A percentile compares a stretch with the other conserved stretches of the same genome.
phyloP scores from a whole-genome alignment of 495 filamentous ascomycete species.

The Viridothelium virens region DNA sequence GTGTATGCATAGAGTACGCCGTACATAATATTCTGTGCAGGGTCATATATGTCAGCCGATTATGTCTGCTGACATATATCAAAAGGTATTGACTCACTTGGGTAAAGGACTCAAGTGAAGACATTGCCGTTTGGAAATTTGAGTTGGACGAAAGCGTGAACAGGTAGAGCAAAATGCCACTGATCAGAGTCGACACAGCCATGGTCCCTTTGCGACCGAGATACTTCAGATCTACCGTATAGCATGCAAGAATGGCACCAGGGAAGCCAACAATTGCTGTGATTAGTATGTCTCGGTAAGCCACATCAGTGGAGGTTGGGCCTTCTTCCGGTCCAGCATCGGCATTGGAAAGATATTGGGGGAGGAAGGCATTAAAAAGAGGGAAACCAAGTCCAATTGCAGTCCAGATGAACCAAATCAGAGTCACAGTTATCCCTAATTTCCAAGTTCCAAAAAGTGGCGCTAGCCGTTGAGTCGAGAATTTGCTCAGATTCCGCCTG shows the following conservation, averaged over 20 bases:
- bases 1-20: constrained; percentile 52
- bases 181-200: constrained; percentile 46
- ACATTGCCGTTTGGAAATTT: constrained; percentile 46
- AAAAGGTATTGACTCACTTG: constrained; percentile 25
- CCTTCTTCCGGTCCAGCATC: constrained; percentile 11
- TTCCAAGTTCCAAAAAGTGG: constrained; percentile 25
- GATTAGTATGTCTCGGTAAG: constrained; percentile 57
- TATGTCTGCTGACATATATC: background rate
- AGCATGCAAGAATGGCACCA: constrained; percentile 49
- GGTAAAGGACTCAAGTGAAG: constrained; percentile 50
- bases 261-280: constrained; percentile 51
- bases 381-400: constrained; percentile 27
- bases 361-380: constrained; percentile 33
- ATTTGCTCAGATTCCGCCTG: constrained; percentile 13
- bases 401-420: constrained; percentile 28
- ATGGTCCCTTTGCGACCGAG: constrained; percentile 56
- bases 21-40: constrained; percentile 50
- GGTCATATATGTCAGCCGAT: background rate
- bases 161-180: constrained; percentile 50
- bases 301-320: constrained; percentile 39
- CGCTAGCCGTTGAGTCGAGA: constrained; percentile 22
- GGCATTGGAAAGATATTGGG: constrained; percentile 47
- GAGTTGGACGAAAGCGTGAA: constrained; percentile 48
- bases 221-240: constrained; percentile 50
- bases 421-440: constrained; percentile 18